Evolutionary conservation across 345 rosid species (phyloP).

Genomic region (Eucalyptus albens): DNA sequence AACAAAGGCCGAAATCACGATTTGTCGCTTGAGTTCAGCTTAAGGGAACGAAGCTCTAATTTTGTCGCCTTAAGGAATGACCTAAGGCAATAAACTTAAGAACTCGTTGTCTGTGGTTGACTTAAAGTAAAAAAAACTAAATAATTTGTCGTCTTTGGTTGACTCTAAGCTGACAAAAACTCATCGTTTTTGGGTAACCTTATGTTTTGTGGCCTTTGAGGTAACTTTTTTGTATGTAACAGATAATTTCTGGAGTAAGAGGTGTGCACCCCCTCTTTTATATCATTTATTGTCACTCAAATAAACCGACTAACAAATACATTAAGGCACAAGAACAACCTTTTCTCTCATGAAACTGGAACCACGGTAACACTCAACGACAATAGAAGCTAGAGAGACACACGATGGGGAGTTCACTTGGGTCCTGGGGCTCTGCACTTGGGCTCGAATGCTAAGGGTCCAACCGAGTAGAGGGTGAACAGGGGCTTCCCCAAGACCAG

Average conservation of each 20-base stretch:
- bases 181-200: not conserved
- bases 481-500: conserved; percentile 1
- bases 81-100: not conserved
- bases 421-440: not conserved
- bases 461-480: conserved; percentile 46
- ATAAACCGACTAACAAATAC: not conserved
- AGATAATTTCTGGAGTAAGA: not conserved
- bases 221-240: not conserved
- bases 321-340: not conserved
- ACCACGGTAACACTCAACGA: not conserved
- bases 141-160: not conserved
- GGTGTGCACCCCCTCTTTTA: not conserved
- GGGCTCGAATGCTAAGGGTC: conserved; percentile 73
- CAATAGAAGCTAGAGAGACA: not conserved
- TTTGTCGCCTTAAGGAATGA: not conserved
- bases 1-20: not conserved
- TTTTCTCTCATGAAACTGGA: not conserved
- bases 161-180: not conserved
- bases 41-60: not conserved
- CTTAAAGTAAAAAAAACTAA: not conserved
- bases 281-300: not conserved
- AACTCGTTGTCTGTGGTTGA: not conserved
- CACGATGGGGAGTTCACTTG: not conserved
- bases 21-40: not conserved
- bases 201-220: not conserved